Evolutionary conservation across 352 stramenopile genomes (phyloP).

Genomic region (Phytophthora palmivora): DNA sequence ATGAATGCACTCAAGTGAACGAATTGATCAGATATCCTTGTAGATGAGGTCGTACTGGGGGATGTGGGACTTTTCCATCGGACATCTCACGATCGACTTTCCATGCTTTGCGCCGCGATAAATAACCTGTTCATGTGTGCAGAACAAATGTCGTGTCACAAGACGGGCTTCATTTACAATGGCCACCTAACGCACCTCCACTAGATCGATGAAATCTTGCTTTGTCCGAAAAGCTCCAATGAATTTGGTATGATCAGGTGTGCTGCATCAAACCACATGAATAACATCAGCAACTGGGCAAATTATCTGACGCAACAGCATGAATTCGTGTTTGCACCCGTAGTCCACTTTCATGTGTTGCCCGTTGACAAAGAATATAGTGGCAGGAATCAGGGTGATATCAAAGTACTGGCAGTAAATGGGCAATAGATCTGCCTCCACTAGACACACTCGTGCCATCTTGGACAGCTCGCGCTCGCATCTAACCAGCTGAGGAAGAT

Average conservation of each 20-base stretch:
- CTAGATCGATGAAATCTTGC: conserved; percentile 88
- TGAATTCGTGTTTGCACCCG: conserved; percentile 45
- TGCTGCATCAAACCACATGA: conserved; percentile 38
- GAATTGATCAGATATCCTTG: conserved; percentile 65
- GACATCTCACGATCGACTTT: conserved; percentile 84
- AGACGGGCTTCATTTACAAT: too few relatives aligned
- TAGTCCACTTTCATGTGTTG: conserved; percentile 93
- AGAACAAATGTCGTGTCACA: not conserved
- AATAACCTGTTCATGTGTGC: conserved; percentile 60
- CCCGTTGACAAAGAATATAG: conserved; percentile 89
- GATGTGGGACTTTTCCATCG: conserved; percentile 80
- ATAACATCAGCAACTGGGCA: not conserved
- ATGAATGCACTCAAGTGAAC: conserved; percentile 38
- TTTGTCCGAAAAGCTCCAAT: conserved; percentile 81
- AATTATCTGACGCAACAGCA: not conserved
- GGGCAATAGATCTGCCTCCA: conserved; percentile 75
- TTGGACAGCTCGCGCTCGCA: conserved; percentile 78
- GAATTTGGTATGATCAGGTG: conserved; percentile 89
- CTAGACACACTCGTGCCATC: conserved; percentile 78
- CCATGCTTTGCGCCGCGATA: conserved; percentile 80
- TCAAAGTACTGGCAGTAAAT: conserved; percentile 92
- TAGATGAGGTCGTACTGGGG: conserved; percentile 87
- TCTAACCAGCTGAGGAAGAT: conserved; percentile 63
- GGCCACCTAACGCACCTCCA: conserved; percentile 57
- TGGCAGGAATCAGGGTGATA: conserved; percentile 87